Evolutionary conservation across 352 stramenopile genomes (phyloP).

Genomic region (Pythium dissotocum): DNA sequence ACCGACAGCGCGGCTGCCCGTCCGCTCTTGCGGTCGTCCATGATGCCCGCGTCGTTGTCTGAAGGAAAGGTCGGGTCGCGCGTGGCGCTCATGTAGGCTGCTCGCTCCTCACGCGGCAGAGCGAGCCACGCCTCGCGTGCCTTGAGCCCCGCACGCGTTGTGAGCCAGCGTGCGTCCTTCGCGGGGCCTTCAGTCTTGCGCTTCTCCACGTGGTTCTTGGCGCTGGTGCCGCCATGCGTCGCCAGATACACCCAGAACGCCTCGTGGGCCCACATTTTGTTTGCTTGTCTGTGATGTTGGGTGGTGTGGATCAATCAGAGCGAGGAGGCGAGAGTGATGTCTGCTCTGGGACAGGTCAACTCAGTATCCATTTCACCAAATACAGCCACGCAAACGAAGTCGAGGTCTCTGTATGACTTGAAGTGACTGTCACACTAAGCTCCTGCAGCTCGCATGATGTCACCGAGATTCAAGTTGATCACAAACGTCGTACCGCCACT

Average conservation of each 20-base stretch:
- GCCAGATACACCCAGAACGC: slow-evolving; percentile 2
- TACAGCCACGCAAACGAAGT: neutral
- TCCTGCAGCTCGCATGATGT: too few relatives aligned
- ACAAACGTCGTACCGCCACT: neutral
- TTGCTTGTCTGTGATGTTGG: too few relatives aligned
- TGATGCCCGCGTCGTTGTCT: neutral
- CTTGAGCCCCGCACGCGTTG: neutral
- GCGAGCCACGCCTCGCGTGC: neutral
- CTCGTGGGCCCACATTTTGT: neutral
- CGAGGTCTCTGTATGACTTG: too few relatives aligned
- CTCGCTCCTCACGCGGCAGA: neutral
- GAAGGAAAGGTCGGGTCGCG: neutral
- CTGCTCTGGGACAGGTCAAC: neutral
- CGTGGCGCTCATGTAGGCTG: neutral
- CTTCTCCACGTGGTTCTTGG: neutral
- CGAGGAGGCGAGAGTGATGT: too few relatives aligned
- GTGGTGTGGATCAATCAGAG: too few relatives aligned
- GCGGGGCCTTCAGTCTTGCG: neutral
- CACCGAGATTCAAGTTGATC: neutral
- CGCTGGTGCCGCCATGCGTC: neutral
- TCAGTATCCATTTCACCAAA: neutral
- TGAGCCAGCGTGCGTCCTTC: neutral
- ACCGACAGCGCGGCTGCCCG: neutral
- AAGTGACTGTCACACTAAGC: too few relatives aligned
- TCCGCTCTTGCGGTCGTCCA: neutral